Evolutionary conservation across 2,329 filamentous ascomycete genomes (phyloP), one percentile per base, ranked within the genome.

Genomic region (Whalleya microplaca): DNA sequence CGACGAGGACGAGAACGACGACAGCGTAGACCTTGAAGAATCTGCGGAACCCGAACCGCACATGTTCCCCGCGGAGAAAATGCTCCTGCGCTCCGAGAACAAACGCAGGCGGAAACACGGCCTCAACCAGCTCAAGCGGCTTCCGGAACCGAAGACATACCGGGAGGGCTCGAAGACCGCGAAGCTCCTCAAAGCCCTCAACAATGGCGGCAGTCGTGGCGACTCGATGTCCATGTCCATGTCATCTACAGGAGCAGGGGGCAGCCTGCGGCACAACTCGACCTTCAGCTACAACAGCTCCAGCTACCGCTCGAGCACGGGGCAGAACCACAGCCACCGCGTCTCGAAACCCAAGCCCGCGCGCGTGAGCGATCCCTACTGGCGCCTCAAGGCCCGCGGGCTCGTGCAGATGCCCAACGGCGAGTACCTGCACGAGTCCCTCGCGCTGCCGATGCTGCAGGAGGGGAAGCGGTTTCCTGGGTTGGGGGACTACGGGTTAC

Each of bases 381-480:
- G 73, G 73, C 68, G 71, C 27, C 58, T 75, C 45, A 72, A 71
- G 49, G 70, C 69, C 10, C 65, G 61, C 32, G 70, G 70, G 5
- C 75, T 84, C 18, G 79, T 82, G 2, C 79, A 77, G 58, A 78
- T 83, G 75, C 75, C 79, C 3, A 77, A 84, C 58, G 77, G 82
- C n/a, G 76, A 79, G 46, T 81, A 80, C 58, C 64, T 83, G 2
- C 82, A 81, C 5, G 81, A 84, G 59, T 74, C 75, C 2, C 72
- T 85, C 41, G 80, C 79, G 12, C 64, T 75, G 37, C 76, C 81
- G 21, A 76, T 80, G 63, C 66, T 76, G 41, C 70, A 72, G 51
- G 73, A 75, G 45, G 75, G 75, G 21, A 77, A 74, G 58, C 72
- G 73, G 6, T 76, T 73, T 51, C 64, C 71, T 1, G 73, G 73